Conservation (phyloP, 495 filamentous ascomycete species). For the Neurospora sp. region DNA sequence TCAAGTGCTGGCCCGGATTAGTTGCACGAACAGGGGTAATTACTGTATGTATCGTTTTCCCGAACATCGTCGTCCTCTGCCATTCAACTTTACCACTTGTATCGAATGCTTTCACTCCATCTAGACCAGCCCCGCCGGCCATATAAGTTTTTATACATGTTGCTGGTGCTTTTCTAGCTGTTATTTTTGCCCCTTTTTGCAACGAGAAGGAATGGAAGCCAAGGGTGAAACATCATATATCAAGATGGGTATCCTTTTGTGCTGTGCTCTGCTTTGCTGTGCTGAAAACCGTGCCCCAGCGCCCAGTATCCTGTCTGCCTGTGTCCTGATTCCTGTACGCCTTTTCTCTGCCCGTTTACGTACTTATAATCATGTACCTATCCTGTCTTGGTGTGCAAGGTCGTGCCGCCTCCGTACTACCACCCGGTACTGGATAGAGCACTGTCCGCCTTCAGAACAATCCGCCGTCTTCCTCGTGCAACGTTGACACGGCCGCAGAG, state of each 20-base stretch:
- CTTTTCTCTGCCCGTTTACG: not conserved
- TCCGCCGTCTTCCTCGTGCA: not conserved
- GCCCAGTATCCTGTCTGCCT: not conserved
- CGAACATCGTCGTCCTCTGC: not conserved
- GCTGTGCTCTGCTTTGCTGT: not conserved
- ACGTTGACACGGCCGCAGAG: not conserved
- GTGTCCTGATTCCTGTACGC: not conserved
- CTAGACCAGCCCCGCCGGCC: not conserved
- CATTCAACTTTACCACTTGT: not conserved
- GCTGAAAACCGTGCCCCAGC: not conserved
- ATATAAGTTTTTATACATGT: not conserved
- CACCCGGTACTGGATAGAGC: not conserved
- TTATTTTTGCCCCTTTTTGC: not conserved
- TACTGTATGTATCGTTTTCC: not conserved
- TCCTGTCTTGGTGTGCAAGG: not conserved
- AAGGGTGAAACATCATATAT: not conserved
- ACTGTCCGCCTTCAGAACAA: not conserved
- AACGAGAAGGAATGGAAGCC: not conserved
- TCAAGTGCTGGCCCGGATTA: too few species aligned
- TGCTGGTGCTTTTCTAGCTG: not conserved
- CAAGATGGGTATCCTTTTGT: not conserved
- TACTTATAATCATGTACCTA: not conserved
- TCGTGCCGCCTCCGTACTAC: not conserved
- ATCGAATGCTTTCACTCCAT: not conserved
- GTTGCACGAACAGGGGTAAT: too few species aligned